Base-by-base conservation (phyloP, 2,329 filamentous ascomycete species). In the Colletotrichum coccodes region DNA sequence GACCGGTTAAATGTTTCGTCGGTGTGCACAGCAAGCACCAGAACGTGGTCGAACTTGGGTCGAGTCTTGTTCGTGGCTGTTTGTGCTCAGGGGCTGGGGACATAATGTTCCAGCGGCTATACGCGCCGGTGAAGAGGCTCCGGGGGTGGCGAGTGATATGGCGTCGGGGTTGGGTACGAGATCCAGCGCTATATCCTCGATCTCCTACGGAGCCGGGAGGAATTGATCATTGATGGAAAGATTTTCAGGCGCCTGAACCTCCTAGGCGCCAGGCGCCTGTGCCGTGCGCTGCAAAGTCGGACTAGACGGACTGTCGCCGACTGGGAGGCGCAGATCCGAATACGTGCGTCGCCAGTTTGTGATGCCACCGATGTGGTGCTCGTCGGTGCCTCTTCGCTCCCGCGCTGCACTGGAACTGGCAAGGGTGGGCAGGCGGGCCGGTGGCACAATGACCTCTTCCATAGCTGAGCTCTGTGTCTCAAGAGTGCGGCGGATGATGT, bases 401-500 rank as follows among this genome's bases (percentile, higher is more conserved):
- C 66, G 62, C 6, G 50, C 40, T 60, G 52, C 60, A 16, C 36
- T 60, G 46, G 38, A 57, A 28, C 21, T 61, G 21, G 63, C 36
- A 26, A 54, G 28, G 14, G 60, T 36, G 40, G 58, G 38, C 32
- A 30, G 21, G 18, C 54, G 50, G 28, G 30, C 21, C 7, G 47
- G 34, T 56, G 59, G 34, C 26, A 58, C 28, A 8, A 46, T 23
- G 9, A 54, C 54, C 14, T 66, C 60, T n/a, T 56, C 61, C 11
- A 36, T 16, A 21, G 44, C 53, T 6, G 72, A 71, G 50, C 73
- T 73, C 68, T 84, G 83, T 9, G 76, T 76, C 46, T 82, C 81
- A 18, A 89, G 75, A 9, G 81, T 82, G 26, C 82, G 81, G 30
- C 86, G 82, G 42, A 90, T 82, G 71, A 87, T 80, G 56, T 82